These are phyloP conservation scores for Protomyces inundatus DNA, from an alignment of 1,139 yeast species.

Conservation along the genomic window DNA sequence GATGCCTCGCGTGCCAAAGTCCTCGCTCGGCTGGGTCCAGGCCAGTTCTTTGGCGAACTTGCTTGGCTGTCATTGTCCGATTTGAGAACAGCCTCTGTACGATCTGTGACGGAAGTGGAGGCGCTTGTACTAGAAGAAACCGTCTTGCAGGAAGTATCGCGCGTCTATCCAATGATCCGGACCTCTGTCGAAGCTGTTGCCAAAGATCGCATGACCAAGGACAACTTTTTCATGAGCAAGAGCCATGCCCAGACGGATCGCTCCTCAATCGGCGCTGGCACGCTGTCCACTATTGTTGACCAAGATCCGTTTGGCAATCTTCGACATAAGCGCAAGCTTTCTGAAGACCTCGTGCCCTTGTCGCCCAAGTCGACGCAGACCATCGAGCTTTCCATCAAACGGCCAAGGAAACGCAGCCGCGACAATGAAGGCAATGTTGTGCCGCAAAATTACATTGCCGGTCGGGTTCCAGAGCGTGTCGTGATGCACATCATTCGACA, in stretches of 20 bases:
- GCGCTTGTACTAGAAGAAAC: slow-evolving; percentile 55
- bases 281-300: background rate
- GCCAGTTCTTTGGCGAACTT: slow-evolving; percentile 73
- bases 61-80: slow-evolving; percentile 54
- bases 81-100: slow-evolving; percentile 55
- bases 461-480: slow-evolving; percentile 29
- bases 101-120: slow-evolving; percentile 57
- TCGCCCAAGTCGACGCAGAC: background rate
- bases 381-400: background rate
- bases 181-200: slow-evolving; percentile 61
- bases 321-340: slow-evolving; percentile 4
- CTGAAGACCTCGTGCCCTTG: background rate
- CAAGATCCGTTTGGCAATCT: slow-evolving; percentile 8
- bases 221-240: slow-evolving; percentile 4
- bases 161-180: slow-evolving; percentile 53
- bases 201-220: slow-evolving; percentile 48
- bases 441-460: background rate
- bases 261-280: slow-evolving; percentile 3
- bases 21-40: slow-evolving; percentile 56
- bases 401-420: slow-evolving; percentile 3
- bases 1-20: slow-evolving; percentile 43
- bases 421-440: background rate
- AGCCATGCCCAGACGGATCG: background rate
- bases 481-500: slow-evolving; percentile 22
- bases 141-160: slow-evolving; percentile 50